phyloP scores from a whole-genome alignment of 257 asterid species.

The Anisodus tanguticus region DNA sequence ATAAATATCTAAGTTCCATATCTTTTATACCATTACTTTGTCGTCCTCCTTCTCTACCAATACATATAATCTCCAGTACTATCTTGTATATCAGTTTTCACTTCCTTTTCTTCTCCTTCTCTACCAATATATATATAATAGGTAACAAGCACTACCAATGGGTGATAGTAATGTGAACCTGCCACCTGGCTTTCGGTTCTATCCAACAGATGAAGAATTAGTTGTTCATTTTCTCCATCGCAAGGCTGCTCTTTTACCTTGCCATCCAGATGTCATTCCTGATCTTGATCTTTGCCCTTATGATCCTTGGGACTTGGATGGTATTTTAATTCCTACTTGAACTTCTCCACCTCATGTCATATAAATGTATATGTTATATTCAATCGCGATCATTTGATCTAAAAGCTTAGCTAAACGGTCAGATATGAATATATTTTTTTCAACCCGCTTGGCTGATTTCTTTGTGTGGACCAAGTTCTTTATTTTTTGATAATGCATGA shows the following conservation, averaged over 20 bases:
- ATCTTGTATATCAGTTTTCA: too few relatives aligned
- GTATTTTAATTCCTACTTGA: conserved; percentile 36
- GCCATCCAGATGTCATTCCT: conserved; percentile 93
- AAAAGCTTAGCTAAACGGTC: too few relatives aligned
- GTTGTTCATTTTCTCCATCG: conserved; percentile 98
- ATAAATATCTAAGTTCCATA: conserved; percentile 49
- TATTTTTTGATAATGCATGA: not conserved
- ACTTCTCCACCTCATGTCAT: not conserved
- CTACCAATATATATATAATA: too few relatives aligned
- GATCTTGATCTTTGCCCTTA: conserved; percentile 90
- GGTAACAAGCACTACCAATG: conserved; percentile 32
- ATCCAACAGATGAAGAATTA: conserved; percentile 90
- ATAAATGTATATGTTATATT: too few relatives aligned
- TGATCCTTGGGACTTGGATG: conserved; percentile 95
- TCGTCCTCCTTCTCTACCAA: not conserved
- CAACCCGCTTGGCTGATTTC: not conserved
- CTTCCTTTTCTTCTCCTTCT: too few relatives aligned
- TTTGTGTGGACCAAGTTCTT: not conserved
- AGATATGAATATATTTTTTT: too few relatives aligned
- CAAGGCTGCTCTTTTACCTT: conserved; percentile 76
- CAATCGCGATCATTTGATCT: too few relatives aligned
- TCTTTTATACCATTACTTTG: conserved; percentile 10
- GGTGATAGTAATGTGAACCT: conserved; percentile 67
- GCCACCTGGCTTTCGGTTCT: conserved; percentile 94
- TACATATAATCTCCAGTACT: not conserved